Evolutionary conservation across 768 basidiomycete genomes (phyloP), one percentile per base, ranked within the genome.

Genomic region (Leccinellum rugosiceps): DNA sequence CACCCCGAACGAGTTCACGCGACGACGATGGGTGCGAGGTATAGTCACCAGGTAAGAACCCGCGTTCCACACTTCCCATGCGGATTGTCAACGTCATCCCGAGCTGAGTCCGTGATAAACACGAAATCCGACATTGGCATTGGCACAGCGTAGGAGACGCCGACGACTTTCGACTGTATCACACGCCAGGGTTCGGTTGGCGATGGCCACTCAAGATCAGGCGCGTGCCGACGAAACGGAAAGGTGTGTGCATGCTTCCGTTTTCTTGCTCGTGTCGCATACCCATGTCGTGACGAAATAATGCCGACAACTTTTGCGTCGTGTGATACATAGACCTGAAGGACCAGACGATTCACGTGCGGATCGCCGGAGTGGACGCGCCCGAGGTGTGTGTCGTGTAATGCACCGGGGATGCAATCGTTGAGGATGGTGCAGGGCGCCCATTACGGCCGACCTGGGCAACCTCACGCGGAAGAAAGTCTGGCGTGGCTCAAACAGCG

Each of bases 281-380:
- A 45, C 11, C 26, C 53, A 23, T 23, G 15, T 30, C n/a, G n/a
- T 41, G 38, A 41, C 4, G n/a, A 19, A 41, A 38, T 8, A 38
- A 38, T 9, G 35, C 30, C 30, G 10, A 31, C 30, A 1, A 31
- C 30, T 6, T 32, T 41, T 4, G n/a, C n/a, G n/a, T 41, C 38
- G 44, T 19, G 55, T 4, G 30, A 53, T n/a, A n/a, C n/a, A n/a
- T 21, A 92, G 93, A 83, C 0, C 76, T 95, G 48, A 90, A 83
- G 67, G 83, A 87, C 59, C 76, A 92, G 63, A 97, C 95, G 2
- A 77, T 98, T 17, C 88, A 91, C 65, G 84, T 98, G 28, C 85
- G 95, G 14, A 83, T 98, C 28, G 91, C 91, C 14, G 95, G 92
- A 0, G 85, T 94, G 5, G 95, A 98, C 68, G 95, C 95, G 1